Evolutionary conservation across 2,329 filamentous ascomycete species (phyloP), one percentile per base, ranked within the genome.

Genomic region (Beauveria bassiana): DNA sequence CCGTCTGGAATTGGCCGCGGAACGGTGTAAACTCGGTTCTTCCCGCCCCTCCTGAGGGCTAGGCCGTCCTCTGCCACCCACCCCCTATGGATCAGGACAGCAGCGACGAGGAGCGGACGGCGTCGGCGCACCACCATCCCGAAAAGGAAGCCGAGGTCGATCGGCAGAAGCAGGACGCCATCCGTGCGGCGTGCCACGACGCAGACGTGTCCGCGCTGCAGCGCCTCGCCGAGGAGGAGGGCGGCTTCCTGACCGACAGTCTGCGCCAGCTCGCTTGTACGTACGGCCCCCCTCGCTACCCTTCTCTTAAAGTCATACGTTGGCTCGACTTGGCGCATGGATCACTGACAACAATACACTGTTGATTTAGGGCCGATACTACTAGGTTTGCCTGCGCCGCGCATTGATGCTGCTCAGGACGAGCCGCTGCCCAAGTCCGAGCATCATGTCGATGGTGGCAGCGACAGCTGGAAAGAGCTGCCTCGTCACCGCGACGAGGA

Each of bases 401-500:
- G n/a, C 16, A 50, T 54, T 43, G 51, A 42, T 56, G 55, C 64
- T 56, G 55, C 63, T 64, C 62, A 65, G 66, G 63, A 65, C 38
- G 61, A 53, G 31, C 10, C 28, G 16, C 62, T 59, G 18, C 26
- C 65, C 20, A 58, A 64, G 2, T 61, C 63, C 18, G 65, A 68
- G 18, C 62, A 64, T 53, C 59, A 65, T 53, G 60, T 64, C 9
- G 63, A 64, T 56, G 58, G 65, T 55, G 59, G 64, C 12, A 51
- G 64, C 42, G 67, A 58, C 61, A 69, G 73, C 52, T 90, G 88
- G 88, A 76, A 77, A 64, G 70, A 79, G n/a, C 77, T 96, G 46
- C 84, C 88, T 34, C 80, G 75, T n/a, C 95, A 99, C 75, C 78
- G 78, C 40, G 95, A 99, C 69, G 95, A 99, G 73, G 86, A 89